Evolutionary conservation across 2,329 filamentous ascomycete species (phyloP).

Genomic region (Xylogone sp.): DNA sequence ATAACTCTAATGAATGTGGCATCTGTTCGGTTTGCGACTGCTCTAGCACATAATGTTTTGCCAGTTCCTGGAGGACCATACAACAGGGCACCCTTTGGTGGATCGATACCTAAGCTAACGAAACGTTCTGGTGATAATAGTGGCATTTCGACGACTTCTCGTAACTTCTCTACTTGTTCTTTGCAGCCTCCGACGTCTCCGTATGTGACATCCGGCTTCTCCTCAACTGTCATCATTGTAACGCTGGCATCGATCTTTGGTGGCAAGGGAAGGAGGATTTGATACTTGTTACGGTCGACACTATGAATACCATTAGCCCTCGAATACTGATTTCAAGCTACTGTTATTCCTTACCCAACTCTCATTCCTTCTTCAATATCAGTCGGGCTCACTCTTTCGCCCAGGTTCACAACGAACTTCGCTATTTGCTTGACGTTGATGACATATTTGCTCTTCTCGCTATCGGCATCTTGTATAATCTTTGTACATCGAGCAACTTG

Average conservation of each 20-base stretch:
- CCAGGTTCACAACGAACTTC: conserved; percentile 97
- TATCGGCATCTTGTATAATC: conserved; percentile 94
- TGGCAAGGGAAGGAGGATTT: conserved; percentile 92
- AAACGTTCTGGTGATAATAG: conserved; percentile 94
- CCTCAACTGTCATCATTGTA: conserved; percentile 99
- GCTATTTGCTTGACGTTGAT: conserved; percentile 99
- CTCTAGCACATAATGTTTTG: conserved; percentile 96
- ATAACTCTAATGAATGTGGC: conserved; percentile 99
- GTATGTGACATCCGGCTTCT: conserved; percentile 98
- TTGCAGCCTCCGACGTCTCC: conserved; percentile 99
- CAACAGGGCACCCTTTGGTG: conserved; percentile 92
- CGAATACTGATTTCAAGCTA: conserved; percentile 7
- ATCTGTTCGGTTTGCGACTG: conserved; percentile 95
- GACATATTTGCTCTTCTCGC: conserved; percentile 99
- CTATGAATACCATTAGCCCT: conserved; percentile 32
- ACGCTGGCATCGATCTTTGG: conserved; percentile 99
- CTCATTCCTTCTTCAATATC: conserved; percentile 99
- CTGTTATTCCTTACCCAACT: conserved; percentile 60
- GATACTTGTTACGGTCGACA: conserved; percentile 98
- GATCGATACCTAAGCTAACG: conserved; percentile 97
- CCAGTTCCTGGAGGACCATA: conserved; percentile 98
- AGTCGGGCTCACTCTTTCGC: conserved; percentile 92
- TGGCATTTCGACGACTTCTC: conserved; percentile 98
- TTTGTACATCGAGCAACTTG: conserved; percentile 98
- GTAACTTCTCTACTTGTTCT: conserved; percentile 98